Conservation (phyloP, 129 eudicot genomes). For the Artemisia argyi region DNA sequence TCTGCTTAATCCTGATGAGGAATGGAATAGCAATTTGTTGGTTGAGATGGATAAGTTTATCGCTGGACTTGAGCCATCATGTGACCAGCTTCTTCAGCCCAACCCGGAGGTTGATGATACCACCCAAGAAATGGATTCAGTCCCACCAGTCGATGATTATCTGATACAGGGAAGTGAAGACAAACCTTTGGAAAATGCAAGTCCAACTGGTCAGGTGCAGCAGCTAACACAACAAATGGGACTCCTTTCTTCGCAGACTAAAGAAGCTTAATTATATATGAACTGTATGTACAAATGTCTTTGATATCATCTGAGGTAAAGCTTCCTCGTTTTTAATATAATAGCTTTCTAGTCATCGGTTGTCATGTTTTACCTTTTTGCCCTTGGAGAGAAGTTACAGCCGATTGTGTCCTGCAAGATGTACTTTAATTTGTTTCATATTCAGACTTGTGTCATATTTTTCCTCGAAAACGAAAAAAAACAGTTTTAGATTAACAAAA, state of each 20-base stretch:
- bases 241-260: slow-evolving; percentile 50
- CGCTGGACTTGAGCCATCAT: slow-evolving; percentile 54
- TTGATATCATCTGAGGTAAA: neutral
- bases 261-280: slow-evolving; percentile 10
- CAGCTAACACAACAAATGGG: slow-evolving; percentile 54
- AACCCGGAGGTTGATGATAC: slow-evolving; percentile 12
- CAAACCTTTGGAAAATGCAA: neutral
- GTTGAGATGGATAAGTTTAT: slow-evolving; percentile 53
- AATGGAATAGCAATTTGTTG: slow-evolving; percentile 1
- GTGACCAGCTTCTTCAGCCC: slow-evolving; percentile 33
- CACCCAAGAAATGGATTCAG: slow-evolving; percentile 7
- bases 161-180: slow-evolving; percentile 25
- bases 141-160: slow-evolving; percentile 12
- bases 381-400: neutral
- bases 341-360: slow-evolving; percentile 3
- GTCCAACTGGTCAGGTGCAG: slow-evolving; percentile 35
- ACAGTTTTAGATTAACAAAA: neutral
- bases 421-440: neutral
- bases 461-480: neutral
- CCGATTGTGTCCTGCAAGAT: neutral
- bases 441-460: neutral
- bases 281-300: slow-evolving; percentile 29
- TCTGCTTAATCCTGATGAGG: slow-evolving; percentile 28
- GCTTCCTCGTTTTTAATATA: slow-evolving; percentile 4
- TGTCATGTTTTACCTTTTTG: slow-evolving; percentile 7